Evolutionary conservation across 225 moss, liverwort and hornwort species (phyloP).

Genomic region (Rhytidiadelphus loreus): DNA sequence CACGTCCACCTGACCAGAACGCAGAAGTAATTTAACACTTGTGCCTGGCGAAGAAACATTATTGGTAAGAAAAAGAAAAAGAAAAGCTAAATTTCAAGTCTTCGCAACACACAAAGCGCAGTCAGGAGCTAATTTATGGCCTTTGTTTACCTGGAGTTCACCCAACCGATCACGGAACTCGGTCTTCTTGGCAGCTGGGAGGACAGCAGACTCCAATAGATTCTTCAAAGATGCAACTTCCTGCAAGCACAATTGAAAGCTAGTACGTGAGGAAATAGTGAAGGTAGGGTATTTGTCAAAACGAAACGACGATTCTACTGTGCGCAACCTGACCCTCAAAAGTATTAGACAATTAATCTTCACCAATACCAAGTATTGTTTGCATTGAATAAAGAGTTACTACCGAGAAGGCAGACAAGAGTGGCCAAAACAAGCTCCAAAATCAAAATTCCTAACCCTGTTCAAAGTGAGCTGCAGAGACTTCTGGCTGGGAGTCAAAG

Average conservation of each 20-base stretch:
- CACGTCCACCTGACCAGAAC: neutral
- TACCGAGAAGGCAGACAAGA: neutral
- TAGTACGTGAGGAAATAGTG: neutral
- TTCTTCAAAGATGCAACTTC: slow-evolving; percentile 37
- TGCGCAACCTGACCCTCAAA: neutral
- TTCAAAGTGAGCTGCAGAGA: slow-evolving; percentile 16
- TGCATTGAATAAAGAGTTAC: neutral
- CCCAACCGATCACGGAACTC: slow-evolving; percentile 15
- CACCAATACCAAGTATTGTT: neutral
- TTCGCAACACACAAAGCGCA: neutral
- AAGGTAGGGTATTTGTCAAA: neutral
- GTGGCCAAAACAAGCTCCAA: neutral
- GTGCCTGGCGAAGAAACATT: neutral
- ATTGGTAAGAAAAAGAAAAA: neutral
- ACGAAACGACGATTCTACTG: neutral
- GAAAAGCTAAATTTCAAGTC: neutral
- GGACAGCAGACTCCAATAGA: slow-evolving; percentile 10
- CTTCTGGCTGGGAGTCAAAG: slow-evolving; percentile 15
- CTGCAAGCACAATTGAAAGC: neutral
- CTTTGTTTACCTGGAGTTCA: slow-evolving; percentile 17
- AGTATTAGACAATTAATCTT: neutral
- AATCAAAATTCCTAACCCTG: neutral
- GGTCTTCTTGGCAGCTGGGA: slow-evolving; percentile 28
- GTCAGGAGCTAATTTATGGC: neutral
- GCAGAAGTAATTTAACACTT: neutral